Evolutionary conservation across 2,329 filamentous ascomycete species (phyloP).

Genomic region (Endothia cerciana): DNA sequence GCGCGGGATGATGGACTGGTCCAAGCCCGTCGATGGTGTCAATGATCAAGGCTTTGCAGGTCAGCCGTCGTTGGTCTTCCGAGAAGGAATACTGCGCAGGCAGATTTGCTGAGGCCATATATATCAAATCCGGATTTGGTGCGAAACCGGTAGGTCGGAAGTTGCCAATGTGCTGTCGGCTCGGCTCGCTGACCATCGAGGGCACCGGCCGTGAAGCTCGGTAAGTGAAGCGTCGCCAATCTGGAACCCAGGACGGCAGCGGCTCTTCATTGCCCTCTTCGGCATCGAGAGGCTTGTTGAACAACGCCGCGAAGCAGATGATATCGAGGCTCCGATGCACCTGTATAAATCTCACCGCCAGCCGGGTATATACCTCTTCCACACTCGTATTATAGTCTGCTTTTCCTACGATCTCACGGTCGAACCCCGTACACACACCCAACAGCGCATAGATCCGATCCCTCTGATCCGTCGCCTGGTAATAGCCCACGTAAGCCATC

Average conservation of each 20-base stretch:
- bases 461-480: slow-evolving; percentile 7
- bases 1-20: neutral
- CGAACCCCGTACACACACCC: neutral
- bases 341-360: neutral
- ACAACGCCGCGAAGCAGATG: slow-evolving; percentile 4
- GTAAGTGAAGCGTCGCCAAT: slow-evolving; percentile 5
- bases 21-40: slow-evolving; percentile 10
- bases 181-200: slow-evolving; percentile 30
- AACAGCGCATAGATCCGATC: slow-evolving; percentile 9
- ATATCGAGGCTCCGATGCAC: slow-evolving; percentile 13
- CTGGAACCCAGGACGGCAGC: slow-evolving; percentile 1
- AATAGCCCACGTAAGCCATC: slow-evolving; percentile 17
- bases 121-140: neutral
- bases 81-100: neutral
- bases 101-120: neutral
- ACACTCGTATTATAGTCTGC: neutral
- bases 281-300: neutral
- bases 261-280: neutral
- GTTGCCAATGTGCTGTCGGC: slow-evolving; percentile 18
- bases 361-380: neutral
- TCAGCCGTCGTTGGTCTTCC: slow-evolving; percentile 3
- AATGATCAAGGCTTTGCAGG: slow-evolving; percentile 2
- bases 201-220: slow-evolving; percentile 17
- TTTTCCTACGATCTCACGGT: neutral
- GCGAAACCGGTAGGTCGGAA: neutral